These are phyloP conservation scores for Quercus aquifolioides DNA, from an alignment of 306 rosid species.

Conservation along the genomic window DNA sequence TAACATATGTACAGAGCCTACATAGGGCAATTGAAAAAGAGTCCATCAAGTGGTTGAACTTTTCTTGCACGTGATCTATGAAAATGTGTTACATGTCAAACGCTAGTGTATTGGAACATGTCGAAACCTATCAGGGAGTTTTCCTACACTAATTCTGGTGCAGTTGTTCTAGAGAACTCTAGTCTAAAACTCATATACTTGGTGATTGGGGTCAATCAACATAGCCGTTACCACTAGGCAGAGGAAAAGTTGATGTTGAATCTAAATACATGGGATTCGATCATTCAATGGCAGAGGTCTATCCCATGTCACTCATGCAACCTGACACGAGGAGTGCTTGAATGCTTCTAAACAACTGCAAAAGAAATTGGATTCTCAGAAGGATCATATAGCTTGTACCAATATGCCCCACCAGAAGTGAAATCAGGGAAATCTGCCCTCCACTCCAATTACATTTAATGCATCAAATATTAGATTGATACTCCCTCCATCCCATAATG, in stretches of 20 bases:
- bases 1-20: neutral
- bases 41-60: neutral
- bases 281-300: neutral
- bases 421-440: neutral
- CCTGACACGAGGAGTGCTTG: too few relatives aligned
- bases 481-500: neutral
- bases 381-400: neutral
- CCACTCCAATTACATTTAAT: neutral
- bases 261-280: neutral
- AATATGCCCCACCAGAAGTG: neutral
- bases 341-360: neutral
- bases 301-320: too few relatives aligned
- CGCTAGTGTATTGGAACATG: neutral
- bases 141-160: neutral
- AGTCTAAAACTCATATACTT: neutral
- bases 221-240: neutral
- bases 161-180: neutral
- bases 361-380: neutral
- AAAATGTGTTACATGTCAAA: neutral
- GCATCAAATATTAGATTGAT: neutral
- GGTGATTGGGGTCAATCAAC: neutral
- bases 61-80: neutral
- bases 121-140: neutral
- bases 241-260: neutral
- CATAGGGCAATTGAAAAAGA: neutral